phyloP scores from a whole-genome alignment of 768 basidiomycete species.

The Coprinopsis cinerea region DNA sequence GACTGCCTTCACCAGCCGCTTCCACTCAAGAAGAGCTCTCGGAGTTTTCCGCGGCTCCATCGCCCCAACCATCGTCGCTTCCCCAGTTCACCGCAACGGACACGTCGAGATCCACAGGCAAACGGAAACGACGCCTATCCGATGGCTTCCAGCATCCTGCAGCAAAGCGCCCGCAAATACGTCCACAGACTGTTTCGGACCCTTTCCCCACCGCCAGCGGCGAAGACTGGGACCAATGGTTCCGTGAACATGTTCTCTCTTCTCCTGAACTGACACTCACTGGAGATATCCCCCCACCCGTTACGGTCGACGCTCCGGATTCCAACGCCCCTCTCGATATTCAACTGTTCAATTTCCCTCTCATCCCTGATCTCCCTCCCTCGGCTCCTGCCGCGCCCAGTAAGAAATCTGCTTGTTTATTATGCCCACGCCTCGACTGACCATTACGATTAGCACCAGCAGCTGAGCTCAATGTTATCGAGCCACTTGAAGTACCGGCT shows the following conservation, averaged over 20 bases:
- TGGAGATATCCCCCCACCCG: background rate
- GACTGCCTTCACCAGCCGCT: slow-evolving; percentile 2
- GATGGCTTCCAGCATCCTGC: background rate
- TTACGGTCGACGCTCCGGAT: background rate
- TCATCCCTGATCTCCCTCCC: background rate
- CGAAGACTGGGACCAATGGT: background rate
- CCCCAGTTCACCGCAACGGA: background rate
- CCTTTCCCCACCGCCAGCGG: no score
- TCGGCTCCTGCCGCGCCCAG: background rate
- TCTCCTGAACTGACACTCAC: background rate
- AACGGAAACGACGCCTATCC: background rate
- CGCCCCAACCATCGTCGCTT: background rate
- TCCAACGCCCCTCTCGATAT: background rate
- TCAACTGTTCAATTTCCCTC: background rate
- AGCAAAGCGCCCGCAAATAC: background rate
- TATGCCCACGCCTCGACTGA: background rate
- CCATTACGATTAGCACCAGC: background rate
- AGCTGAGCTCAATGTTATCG: background rate
- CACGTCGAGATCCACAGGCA: background rate
- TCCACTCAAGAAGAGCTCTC: slow-evolving; percentile 1
- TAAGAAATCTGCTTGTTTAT: background rate
- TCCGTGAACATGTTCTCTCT: background rate
- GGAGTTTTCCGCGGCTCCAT: background rate
- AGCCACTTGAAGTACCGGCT: background rate
- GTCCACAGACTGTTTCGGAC: slow-evolving; percentile 5